A percentile compares a stretch with the other conserved stretches of the same genome.
These are phyloP conservation scores for Nannochloropsis salina DNA, from an alignment of 108 stramenopile species.

Conservation along the genomic window DNA sequence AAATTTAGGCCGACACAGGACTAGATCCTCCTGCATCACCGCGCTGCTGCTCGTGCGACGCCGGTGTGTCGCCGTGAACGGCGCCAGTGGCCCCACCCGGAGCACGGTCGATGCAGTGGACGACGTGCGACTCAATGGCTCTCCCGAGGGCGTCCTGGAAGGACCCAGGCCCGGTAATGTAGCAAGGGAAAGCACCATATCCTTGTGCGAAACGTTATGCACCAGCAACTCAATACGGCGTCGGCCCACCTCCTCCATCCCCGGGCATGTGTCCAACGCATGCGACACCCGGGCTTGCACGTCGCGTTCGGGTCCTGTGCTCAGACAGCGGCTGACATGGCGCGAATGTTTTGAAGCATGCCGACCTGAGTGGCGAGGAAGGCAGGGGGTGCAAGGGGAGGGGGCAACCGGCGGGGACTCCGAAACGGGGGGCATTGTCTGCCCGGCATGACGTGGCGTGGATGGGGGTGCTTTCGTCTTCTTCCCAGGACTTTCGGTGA, in stretches of 20 bases:
- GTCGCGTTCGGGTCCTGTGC: background rate
- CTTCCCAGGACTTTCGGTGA: background rate
- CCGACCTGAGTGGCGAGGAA: background rate
- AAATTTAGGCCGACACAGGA: background rate
- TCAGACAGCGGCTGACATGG: background rate
- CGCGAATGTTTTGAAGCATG: too few relatives aligned
- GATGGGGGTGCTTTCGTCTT: background rate
- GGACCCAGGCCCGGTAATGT: background rate
- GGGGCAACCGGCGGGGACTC: background rate
- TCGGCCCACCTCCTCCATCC: conserved; percentile 3
- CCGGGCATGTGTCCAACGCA: background rate
- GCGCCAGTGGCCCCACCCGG: background rate
- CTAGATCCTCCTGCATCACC: background rate
- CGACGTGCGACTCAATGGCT: background rate
- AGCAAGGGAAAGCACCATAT: conserved; percentile 60
- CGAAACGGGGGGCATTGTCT: background rate
- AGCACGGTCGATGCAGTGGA: background rate
- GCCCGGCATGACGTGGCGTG: background rate
- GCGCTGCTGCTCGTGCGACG: background rate
- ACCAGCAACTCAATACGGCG: conserved; percentile 62
- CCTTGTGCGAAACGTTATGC: conserved; percentile 89
- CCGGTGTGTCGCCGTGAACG: background rate
- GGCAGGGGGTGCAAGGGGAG: background rate
- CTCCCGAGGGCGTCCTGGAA: background rate
- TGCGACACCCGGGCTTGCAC: background rate